phyloP scores from a whole-genome alignment of 257 asterid genomes.

The Nicotiana sylvestris region DNA sequence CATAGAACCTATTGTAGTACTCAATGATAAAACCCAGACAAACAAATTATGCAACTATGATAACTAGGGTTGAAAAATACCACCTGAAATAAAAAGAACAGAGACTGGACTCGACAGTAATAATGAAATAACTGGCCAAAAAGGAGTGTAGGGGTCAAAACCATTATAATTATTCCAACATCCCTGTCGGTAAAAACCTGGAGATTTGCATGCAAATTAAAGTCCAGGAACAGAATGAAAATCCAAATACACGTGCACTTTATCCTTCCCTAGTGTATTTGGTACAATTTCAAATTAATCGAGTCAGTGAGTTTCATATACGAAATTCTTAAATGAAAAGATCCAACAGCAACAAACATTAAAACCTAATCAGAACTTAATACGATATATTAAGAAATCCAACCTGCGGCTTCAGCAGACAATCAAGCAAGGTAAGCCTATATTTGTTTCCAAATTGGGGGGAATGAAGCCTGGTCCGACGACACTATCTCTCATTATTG shows the following conservation, averaged over 20 bases:
- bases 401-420: background rate
- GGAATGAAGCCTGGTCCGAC: constrained; percentile 79
- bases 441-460: constrained; percentile 24
- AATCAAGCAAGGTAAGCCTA: background rate
- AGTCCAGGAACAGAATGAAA: background rate
- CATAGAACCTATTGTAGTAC: background rate
- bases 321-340: background rate
- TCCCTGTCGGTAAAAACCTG: background rate
- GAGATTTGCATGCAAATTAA: background rate
- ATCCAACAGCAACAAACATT: background rate
- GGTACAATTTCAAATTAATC: background rate
- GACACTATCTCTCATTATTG: constrained; percentile 5
- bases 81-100: background rate
- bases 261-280: background rate
- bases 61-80: constrained; percentile 3
- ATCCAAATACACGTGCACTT: background rate
- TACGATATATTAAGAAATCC: background rate
- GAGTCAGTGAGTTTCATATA: too few relatives aligned
- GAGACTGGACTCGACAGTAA: background rate
- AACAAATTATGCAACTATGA: constrained; percentile 10
- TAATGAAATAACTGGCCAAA: background rate
- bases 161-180: background rate
- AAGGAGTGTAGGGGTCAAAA: background rate
- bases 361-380: background rate
- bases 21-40: constrained; percentile 4